Base-by-base conservation (phyloP, 371 early-diverging fungal genomes). In the Mortierella sp. region DNA sequence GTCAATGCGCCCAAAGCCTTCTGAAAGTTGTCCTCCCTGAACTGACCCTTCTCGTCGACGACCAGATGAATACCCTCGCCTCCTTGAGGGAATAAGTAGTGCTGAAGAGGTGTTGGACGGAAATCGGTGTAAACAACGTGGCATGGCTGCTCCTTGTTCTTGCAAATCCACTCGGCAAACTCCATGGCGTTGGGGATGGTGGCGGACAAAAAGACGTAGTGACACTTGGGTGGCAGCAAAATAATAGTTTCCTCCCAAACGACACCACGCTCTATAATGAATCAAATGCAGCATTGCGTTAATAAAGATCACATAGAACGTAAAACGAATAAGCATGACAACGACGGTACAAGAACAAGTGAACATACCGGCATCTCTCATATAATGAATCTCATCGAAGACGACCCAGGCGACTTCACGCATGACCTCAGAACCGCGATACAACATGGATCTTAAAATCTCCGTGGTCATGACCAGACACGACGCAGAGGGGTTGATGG, bases 201-300 rank as follows among this genome's bases (percentile, higher is more conserved):
- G 52, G 99, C 99, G 31, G 99, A 99, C 70, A 99, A 92, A 87
- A 99, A 99, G 14, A 99, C 99, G 89, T 96, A 97, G 77, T 96
- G 94, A 54, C 98, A 98, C 58, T 96, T 95, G 79, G 96, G 95
- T 42, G 99, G 99, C 65, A 99, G 88, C 81, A 99, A 89, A 89
- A 99, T 99, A 70, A 99, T 96, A 0, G 99, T 98, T 90, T 99
- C 99, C 89, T 99, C 99, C 99, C 99, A 99, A 0, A 99, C 99
- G 21, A 99, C 99, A 87, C 99, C 99, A 84, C 99, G 96, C 73
- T 95, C 96, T 92, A 89, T 10, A 60, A 72, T 9, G 38, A 11
- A 47, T 42, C n/a, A 45, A 76, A 58, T 28, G 34, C 14, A 26
- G 31, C 14, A 38, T 0, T 47, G 50, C 47, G 21, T 63, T 8